These are phyloP conservation scores for Eutypella sp. DNA, from an alignment of 2,329 filamentous ascomycete species.

Conservation along the genomic window DNA sequence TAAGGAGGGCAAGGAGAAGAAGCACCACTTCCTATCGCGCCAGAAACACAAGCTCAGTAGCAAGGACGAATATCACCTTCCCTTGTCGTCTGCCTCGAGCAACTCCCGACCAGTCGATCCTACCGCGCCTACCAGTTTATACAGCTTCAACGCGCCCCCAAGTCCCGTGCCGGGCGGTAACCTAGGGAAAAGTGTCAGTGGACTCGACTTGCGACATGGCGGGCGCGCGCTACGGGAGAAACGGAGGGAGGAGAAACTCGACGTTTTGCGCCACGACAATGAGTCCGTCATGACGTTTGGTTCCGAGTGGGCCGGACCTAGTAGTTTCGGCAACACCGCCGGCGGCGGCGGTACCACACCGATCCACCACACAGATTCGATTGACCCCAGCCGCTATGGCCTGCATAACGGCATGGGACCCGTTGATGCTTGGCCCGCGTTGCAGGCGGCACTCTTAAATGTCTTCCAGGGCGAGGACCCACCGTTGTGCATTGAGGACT, in stretches of 20 bases:
- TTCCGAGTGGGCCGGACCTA: constrained; percentile 49
- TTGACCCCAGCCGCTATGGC: constrained; percentile 56
- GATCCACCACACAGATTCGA: constrained; percentile 44
- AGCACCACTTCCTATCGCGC: constrained; percentile 73
- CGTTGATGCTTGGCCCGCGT: constrained; percentile 78
- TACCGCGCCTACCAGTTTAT: constrained; percentile 68
- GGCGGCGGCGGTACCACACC: constrained; percentile 40
- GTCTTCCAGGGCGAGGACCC: constrained; percentile 80
- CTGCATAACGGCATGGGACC: constrained; percentile 60
- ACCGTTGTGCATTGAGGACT: constrained; percentile 74
- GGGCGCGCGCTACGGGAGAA: constrained; percentile 75
- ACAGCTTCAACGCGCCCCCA: constrained; percentile 71
- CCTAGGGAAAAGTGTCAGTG: constrained; percentile 80
- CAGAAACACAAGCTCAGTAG: constrained; percentile 72
- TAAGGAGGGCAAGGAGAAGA: constrained; percentile 53
- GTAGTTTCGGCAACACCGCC: constrained; percentile 44
- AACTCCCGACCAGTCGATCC: constrained; percentile 74
- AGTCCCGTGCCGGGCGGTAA: constrained; percentile 62
- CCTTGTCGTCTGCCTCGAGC: constrained; percentile 69
- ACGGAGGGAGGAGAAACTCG: constrained; percentile 64
- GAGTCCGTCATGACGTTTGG: constrained; percentile 39
- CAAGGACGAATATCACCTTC: constrained; percentile 68
- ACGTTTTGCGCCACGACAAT: constrained; percentile 44
- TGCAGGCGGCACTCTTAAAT: constrained; percentile 70
- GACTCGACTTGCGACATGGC: constrained; percentile 72